These are phyloP conservation scores for Trypethelium eluteriae DNA, from an alignment of 495 filamentous ascomycete species.

Conservation along the genomic window DNA sequence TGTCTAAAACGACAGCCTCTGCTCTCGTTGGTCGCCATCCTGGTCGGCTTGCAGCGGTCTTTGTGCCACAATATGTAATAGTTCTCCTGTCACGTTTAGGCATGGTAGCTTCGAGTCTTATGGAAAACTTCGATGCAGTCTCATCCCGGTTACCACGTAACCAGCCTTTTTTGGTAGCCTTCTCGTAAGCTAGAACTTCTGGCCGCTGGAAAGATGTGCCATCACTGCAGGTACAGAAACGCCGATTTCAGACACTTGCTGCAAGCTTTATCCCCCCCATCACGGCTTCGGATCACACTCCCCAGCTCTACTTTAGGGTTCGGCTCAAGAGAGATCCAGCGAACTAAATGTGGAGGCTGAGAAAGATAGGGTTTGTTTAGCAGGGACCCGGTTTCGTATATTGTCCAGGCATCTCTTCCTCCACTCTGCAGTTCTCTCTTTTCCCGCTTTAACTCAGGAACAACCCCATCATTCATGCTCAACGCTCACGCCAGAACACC, in stretches of 20 bases:
- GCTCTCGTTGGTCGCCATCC: neutral
- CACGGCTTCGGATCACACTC: neutral
- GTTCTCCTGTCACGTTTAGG: neutral
- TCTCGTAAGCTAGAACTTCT: neutral
- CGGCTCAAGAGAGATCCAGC: neutral
- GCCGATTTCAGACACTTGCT: neutral
- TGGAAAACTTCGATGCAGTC: too few relatives aligned
- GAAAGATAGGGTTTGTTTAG: neutral
- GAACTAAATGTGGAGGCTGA: neutral
- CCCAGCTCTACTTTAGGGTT: neutral
- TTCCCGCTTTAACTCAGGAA: neutral
- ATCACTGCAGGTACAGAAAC: conserved; percentile 6
- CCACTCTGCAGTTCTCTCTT: neutral
- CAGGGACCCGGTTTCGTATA: conserved; percentile 9
- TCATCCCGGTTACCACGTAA: neutral
- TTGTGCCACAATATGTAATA: neutral
- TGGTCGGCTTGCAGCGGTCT: neutral
- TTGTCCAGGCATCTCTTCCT: neutral
- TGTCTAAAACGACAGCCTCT: neutral
- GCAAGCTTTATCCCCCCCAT: neutral
- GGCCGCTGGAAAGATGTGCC: neutral
- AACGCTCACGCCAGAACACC: neutral
- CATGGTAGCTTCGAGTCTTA: too few relatives aligned
- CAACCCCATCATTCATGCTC: neutral
- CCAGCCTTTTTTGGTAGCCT: neutral